These are phyloP conservation scores for Mortierella sp. DNA, from an alignment of 371 early-diverging fungal genomes.

Conservation along the genomic window DNA sequence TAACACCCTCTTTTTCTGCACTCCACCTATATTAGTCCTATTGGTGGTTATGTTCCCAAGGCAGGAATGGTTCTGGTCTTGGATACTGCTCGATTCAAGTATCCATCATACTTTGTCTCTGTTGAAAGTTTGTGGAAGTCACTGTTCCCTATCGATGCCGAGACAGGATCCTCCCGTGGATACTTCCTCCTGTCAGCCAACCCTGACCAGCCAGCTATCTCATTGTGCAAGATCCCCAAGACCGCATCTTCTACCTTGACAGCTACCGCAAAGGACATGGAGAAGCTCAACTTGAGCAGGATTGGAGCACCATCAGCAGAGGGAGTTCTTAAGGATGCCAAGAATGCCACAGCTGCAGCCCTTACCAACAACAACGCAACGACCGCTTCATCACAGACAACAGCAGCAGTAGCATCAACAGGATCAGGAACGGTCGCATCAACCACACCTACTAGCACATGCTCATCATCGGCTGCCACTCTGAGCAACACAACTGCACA, in stretches of 20 bases:
- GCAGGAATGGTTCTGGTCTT: slow-evolving; percentile 82
- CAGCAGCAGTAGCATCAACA: slow-evolving; percentile 7
- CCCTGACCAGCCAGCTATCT: slow-evolving; percentile 53
- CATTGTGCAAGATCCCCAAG: slow-evolving; percentile 56
- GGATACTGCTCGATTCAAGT: slow-evolving; percentile 90
- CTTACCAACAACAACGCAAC: not conserved
- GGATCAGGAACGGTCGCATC: not conserved
- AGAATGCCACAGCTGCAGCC: not conserved
- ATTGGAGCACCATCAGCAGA: slow-evolving; percentile 19
- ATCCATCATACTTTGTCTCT: slow-evolving; percentile 86
- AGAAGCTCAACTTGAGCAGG: slow-evolving; percentile 13
- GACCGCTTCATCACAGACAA: not conserved
- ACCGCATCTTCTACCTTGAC: slow-evolving; percentile 10
- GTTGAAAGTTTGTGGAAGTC: slow-evolving; percentile 83
- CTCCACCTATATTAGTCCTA: slow-evolving; percentile 68
- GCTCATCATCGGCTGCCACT: slow-evolving; percentile 6
- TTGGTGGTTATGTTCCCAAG: slow-evolving; percentile 78
- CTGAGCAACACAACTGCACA: slow-evolving; percentile 12
- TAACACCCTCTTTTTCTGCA: not conserved
- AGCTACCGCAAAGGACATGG: slow-evolving; percentile 22
- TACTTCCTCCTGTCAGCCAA: slow-evolving; percentile 80
- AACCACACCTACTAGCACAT: slow-evolving; percentile 8
- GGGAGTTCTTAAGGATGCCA: slow-evolving; percentile 11
- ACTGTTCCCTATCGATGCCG: slow-evolving; percentile 84
- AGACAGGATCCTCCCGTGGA: slow-evolving; percentile 87